Evolutionary conservation across 2,329 filamentous ascomycete genomes (phyloP), one percentile per base, ranked within the genome.

Genomic region (Orbilia javanica): DNA sequence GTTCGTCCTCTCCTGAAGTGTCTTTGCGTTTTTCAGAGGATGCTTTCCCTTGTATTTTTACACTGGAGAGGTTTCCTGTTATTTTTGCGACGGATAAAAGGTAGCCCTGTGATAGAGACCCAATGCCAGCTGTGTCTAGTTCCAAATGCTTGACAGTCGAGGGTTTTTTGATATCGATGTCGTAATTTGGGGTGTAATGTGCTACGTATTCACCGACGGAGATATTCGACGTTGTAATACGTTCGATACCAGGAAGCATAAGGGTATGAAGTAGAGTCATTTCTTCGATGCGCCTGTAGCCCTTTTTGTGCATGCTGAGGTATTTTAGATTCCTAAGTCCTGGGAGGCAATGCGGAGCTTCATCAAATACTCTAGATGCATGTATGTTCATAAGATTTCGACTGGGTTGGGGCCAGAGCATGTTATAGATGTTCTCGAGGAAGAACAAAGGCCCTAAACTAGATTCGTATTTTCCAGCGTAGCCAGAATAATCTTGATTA

Each of bases 111-210:
- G 48, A 29, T 6, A 36, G 8, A 2, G 11, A 6, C 29, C 34
- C 18, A 11, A 20, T 11, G 48, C 25, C 6, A 15, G 25, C 1
- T 10, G 13, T 18, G 4, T 31, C 13, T 18, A 53, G 22, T 1
- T n/a, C 31, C 27, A 67, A 44, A 11, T 36, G 27, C n/a, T 55
- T 67, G 31, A 67, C 31, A 2, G 31, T 29, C 1, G 46, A 67
- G 31, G 31, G 10, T 0, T 7, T 10, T 29, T 29, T 22, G 18
- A n/a, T 4, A 53, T 13, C 27, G 27, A 18, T 3, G 10, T 53
- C 44, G n/a, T 52, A 22, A 4, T 18, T 18, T 1, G 31, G 31
- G 8, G 0, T 20, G 29, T 39, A 25, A 10, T 34, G n/a, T 2
- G 5, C 20, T 10, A 4, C 25, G 18, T 39, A 36, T 3, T 1